Evolutionary conservation across 2,329 filamentous ascomycete species (phyloP).

Genomic region (Canariomyces notabilis): DNA sequence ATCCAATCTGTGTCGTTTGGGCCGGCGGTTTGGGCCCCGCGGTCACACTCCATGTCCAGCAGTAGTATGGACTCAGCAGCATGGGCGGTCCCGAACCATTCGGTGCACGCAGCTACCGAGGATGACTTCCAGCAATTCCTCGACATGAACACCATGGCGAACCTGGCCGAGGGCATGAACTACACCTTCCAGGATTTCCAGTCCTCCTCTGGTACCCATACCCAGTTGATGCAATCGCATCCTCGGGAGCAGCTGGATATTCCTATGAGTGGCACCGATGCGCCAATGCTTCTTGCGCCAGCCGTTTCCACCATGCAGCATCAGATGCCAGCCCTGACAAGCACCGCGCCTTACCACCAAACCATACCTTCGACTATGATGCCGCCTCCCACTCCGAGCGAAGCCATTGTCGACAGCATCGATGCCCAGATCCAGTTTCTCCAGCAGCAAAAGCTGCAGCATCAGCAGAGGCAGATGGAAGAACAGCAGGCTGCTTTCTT

Average conservation of each 20-base stretch:
- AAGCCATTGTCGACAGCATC: slow-evolving; percentile 50
- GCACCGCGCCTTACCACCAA: slow-evolving; percentile 39
- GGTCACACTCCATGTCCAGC: slow-evolving; percentile 26
- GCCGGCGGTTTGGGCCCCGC: background rate
- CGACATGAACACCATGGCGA: slow-evolving; percentile 53
- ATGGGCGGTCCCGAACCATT: slow-evolving; percentile 55
- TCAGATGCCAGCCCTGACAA: slow-evolving; percentile 46
- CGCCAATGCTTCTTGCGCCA: slow-evolving; percentile 34
- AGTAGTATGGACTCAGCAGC: slow-evolving; percentile 46
- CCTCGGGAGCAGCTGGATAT: slow-evolving; percentile 43
- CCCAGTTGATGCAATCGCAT: slow-evolving; percentile 37
- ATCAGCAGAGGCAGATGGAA: slow-evolving; percentile 54
- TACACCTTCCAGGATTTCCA: slow-evolving; percentile 58
- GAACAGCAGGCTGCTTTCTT: slow-evolving; percentile 55
- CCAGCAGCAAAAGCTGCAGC: slow-evolving; percentile 58
- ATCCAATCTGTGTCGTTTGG: too few species aligned
- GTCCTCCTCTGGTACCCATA: slow-evolving; percentile 32
- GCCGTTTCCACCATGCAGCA: slow-evolving; percentile 38
- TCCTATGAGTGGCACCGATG: slow-evolving; percentile 44
- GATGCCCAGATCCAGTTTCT: slow-evolving; percentile 63
- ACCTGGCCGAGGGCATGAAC: slow-evolving; percentile 48
- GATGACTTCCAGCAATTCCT: slow-evolving; percentile 63
- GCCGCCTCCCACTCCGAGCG: slow-evolving; percentile 43
- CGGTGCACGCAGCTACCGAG: slow-evolving; percentile 45
- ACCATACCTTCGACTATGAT: slow-evolving; percentile 43